Percentiles rank a stretch among this genome's conserved stretches.
These are phyloP conservation scores for Ascochyta koolunga DNA, from an alignment of 2,329 filamentous ascomycete genomes.

Conservation along the genomic window DNA sequence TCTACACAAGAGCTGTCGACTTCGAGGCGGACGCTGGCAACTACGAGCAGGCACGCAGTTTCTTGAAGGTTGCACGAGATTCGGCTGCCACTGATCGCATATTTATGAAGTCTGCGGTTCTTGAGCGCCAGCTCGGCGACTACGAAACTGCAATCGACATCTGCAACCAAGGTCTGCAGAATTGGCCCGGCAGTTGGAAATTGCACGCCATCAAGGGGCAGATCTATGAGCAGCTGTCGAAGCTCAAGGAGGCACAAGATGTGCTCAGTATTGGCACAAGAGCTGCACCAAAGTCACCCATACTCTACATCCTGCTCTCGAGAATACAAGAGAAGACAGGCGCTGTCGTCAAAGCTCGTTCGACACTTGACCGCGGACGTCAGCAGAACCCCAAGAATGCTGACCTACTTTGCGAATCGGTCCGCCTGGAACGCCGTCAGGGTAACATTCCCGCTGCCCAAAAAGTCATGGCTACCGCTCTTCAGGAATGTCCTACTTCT, in stretches of 20 bases:
- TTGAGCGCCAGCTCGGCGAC: conserved; percentile 84
- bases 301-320: conserved; percentile 87
- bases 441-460: conserved; percentile 85
- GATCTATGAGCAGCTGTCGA: conserved; percentile 85
- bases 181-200: conserved; percentile 85
- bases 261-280: conserved; percentile 88
- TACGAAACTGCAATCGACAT: conserved; percentile 83
- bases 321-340: conserved; percentile 86
- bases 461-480: conserved; percentile 88
- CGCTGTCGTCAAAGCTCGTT: conserved; percentile 87
- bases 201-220: conserved; percentile 99
- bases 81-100: conserved; percentile 94
- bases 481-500: conserved; percentile 87
- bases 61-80: conserved; percentile 81
- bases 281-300: conserved; percentile 80
- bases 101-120: conserved; percentile 95
- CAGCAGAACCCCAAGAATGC: conserved; percentile 85
- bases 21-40: conserved; percentile 90
- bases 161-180: conserved; percentile 81
- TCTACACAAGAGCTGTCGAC: conserved; percentile 96
- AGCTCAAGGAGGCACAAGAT: conserved; percentile 83
- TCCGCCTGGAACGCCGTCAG: conserved; percentile 87
- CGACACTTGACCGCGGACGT: conserved; percentile 88
- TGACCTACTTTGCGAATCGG: conserved; percentile 90
- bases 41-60: conserved; percentile 78